Percentiles rank a stretch among this genome's conserved stretches.
phyloP scores from a whole-genome alignment of 139 green algal genomes.

The Coelastrella sp. region DNA sequence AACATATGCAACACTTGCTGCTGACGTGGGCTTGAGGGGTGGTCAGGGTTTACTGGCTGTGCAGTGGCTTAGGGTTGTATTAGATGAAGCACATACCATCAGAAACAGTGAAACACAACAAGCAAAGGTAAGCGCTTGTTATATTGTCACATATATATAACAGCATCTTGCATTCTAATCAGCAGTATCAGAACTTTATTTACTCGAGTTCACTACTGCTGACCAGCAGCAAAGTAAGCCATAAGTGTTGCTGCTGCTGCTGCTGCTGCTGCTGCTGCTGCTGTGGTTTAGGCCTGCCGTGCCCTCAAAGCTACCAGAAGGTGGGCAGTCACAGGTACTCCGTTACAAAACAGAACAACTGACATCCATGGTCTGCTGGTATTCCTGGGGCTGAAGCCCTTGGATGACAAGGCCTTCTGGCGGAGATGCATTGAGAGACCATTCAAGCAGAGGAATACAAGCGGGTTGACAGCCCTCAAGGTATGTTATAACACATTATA shows the following conservation, averaged over 20 bases:
- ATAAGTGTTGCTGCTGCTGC: background rate
- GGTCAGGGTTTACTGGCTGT: slow-evolving; percentile 45
- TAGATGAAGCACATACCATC: slow-evolving; percentile 76
- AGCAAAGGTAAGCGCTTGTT: slow-evolving; percentile 43
- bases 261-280: background rate
- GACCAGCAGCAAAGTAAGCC: too few species aligned
- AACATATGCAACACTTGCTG: slow-evolving; percentile 68
- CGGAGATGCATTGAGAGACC: slow-evolving; percentile 67
- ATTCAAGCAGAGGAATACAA: slow-evolving; percentile 57
- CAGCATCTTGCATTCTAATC: background rate
- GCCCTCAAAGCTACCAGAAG: slow-evolving; percentile 52
- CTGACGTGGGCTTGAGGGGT: slow-evolving; percentile 43
- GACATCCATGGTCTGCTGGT: slow-evolving; percentile 71
- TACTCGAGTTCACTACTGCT: background rate
- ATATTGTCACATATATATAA: background rate
- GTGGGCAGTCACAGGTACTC: slow-evolving; percentile 75
- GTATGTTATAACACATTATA: too few species aligned
- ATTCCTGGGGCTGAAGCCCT: slow-evolving; percentile 36
- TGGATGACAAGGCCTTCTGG: slow-evolving; percentile 50
- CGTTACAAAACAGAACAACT: slow-evolving; percentile 57
- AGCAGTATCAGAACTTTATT: background rate
- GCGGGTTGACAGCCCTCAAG: slow-evolving; percentile 64
- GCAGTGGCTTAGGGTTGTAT: slow-evolving; percentile 66
- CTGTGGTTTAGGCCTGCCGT: slow-evolving; percentile 72
- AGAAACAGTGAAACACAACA: slow-evolving; percentile 61